Evolutionary conservation across 495 filamentous ascomycete genomes (phyloP).

Genomic region (Hypomontagnella submonticulosa): DNA sequence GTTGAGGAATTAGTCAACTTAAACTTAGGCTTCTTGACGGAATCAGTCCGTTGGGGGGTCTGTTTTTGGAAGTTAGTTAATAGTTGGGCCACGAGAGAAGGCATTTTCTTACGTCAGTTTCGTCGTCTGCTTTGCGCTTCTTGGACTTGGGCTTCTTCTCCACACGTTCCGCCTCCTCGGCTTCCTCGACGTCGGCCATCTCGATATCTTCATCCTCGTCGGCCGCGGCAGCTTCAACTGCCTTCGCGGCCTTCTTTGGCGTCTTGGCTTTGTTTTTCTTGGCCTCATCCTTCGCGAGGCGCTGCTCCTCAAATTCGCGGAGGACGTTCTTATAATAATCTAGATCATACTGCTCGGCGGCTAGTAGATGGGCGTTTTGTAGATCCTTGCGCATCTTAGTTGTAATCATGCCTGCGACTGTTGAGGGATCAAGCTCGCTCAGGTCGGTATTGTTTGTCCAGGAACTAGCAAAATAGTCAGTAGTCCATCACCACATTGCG

Average conservation of each 20-base stretch:
- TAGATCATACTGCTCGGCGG: slow-evolving; percentile 75
- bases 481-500: neutral
- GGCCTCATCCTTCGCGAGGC: slow-evolving; percentile 66
- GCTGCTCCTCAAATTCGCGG: slow-evolving; percentile 70
- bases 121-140: slow-evolving; percentile 79
- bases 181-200: slow-evolving; percentile 73
- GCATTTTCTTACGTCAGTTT: slow-evolving; percentile 67
- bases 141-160: slow-evolving; percentile 69
- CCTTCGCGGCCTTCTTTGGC: slow-evolving; percentile 73
- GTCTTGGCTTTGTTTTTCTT: slow-evolving; percentile 70
- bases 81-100: slow-evolving; percentile 8
- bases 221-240: slow-evolving; percentile 51
- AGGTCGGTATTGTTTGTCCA: slow-evolving; percentile 88
- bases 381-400: slow-evolving; percentile 81
- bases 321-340: slow-evolving; percentile 82
- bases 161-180: slow-evolving; percentile 58
- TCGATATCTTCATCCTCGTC: slow-evolving; percentile 73
- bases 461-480: slow-evolving; percentile 64
- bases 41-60: slow-evolving; percentile 73
- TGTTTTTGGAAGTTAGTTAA: slow-evolving; percentile 52
- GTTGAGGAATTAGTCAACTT: slow-evolving; percentile 65
- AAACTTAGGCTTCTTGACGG: slow-evolving; percentile 74
- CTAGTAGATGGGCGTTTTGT: slow-evolving; percentile 76
- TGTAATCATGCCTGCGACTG: slow-evolving; percentile 69
- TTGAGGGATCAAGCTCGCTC: slow-evolving; percentile 74